Evolutionary conservation across 805 yeast species (phyloP), one percentile per base, ranked within the genome.

Genomic region (Candida alai): DNA sequence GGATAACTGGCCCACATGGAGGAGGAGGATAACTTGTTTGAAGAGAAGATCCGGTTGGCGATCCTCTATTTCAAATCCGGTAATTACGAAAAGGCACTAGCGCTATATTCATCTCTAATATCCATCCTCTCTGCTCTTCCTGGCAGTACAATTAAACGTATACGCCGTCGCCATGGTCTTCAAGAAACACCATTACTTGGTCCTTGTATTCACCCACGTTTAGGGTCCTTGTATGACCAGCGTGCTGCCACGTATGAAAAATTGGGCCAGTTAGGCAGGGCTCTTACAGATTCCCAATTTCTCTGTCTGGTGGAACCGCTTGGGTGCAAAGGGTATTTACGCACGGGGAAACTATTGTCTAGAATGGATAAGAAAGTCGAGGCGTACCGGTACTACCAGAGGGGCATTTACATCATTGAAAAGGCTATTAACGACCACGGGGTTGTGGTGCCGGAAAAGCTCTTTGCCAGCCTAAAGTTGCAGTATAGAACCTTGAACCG

Each of bases 241-340:
- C 45, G 77, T 13, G 74, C 78, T 1, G 79, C 79, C 2, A 62
- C 74, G 2, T 60, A 51, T 45, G 72, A 70, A 38, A 72, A 70
- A 39, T 40, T 72, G 33, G 48, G 51, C 4, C 47, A 54, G 11
- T 31, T 51, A 4, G 47, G 45, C 0, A 41, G 44, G 7, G 72
- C 77, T 0, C 50, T 62, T 19, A 38, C 41, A 17, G 77, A 72
- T 36, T 69, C 69, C 0, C 44, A 53, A 19, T 42, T 35, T 22
- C 42, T 70, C 27, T 45, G 67, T 3, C 39, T 40, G 10, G 13
- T 59, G 3, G 74, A 71, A 22, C 77, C 76, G 0, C 43, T 65
- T 17, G 58, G 70, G 12, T 69, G 74, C 48, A 73, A 71, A 46
- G 76, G 76, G 1, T 73, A 73, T 41, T 50, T 74, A 23, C 45